Evolutionary conservation across 495 filamentous ascomycete genomes (phyloP).

Genomic region (Tuber melanosporum): DNA sequence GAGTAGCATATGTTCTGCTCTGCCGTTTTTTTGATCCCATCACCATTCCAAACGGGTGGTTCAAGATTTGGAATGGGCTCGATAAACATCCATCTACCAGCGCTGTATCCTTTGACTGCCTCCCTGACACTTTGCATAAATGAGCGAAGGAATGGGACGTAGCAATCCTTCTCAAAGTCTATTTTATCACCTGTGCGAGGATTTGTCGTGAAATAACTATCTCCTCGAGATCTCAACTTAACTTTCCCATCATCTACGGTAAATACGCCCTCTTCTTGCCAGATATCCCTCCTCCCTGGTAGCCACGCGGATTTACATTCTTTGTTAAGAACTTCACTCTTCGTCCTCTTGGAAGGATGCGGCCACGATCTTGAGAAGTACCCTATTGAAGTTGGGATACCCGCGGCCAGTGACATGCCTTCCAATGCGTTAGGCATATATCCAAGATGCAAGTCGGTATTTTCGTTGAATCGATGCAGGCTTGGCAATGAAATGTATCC

Average conservation of each 20-base stretch:
- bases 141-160: constrained; percentile 37
- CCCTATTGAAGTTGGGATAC: constrained; percentile 25
- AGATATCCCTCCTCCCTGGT: constrained; percentile 33
- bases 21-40: constrained; percentile 37
- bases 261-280: constrained; percentile 38
- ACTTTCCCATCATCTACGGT: constrained; percentile 46
- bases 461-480: constrained; percentile 36
- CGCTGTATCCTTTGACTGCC: constrained; percentile 21
- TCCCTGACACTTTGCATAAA: constrained; percentile 23
- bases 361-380: constrained; percentile 39
- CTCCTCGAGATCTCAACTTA: constrained; percentile 28
- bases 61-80: constrained; percentile 39
- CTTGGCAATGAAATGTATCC: constrained; percentile 38
- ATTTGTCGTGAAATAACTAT: constrained; percentile 55
- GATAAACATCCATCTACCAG: constrained; percentile 37
- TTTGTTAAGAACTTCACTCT: constrained; percentile 27
- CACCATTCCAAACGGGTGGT: constrained; percentile 47
- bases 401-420: constrained; percentile 36
- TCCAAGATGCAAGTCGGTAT: constrained; percentile 40
- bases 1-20: constrained; percentile 66
- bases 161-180: constrained; percentile 52
- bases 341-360: constrained; percentile 33
- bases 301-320: constrained; percentile 29
- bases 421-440: constrained; percentile 39
- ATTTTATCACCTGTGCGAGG: constrained; percentile 55